These are phyloP conservation scores for Chaetomidium leptoderma DNA, from an alignment of 495 filamentous ascomycete species.

Conservation along the genomic window DNA sequence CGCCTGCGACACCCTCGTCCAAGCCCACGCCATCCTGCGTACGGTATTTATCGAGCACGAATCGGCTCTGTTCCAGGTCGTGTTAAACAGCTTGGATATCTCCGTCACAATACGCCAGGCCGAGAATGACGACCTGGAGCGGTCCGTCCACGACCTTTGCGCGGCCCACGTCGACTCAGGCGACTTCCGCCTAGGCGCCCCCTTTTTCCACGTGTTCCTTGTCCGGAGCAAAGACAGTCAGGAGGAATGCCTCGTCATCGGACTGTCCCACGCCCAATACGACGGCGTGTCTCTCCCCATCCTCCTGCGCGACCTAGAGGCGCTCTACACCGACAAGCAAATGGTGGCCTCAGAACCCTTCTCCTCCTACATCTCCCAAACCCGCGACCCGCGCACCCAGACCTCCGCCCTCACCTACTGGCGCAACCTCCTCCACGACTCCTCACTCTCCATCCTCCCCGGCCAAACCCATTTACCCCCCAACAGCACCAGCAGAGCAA, in stretches of 20 bases:
- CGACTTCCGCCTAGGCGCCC: slow-evolving; percentile 47
- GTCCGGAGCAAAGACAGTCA: slow-evolving; percentile 44
- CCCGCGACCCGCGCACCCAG: slow-evolving; percentile 24
- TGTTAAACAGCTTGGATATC: slow-evolving; percentile 49
- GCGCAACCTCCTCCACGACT: slow-evolving; percentile 50
- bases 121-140: slow-evolving; percentile 22
- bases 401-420: slow-evolving; percentile 51
- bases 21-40: slow-evolving; percentile 62
- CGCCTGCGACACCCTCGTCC: slow-evolving; percentile 43
- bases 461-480: slow-evolving; percentile 5
- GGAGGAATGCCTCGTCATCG: slow-evolving; percentile 58
- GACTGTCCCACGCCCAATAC: slow-evolving; percentile 71
- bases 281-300: slow-evolving; percentile 65
- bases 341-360: slow-evolving; percentile 50
- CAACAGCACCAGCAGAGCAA: slow-evolving; percentile 31
- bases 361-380: slow-evolving; percentile 54
- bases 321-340: slow-evolving; percentile 30
- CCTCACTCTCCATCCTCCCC: slow-evolving; percentile 47
- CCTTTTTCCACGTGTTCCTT: slow-evolving; percentile 59
- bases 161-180: slow-evolving; percentile 50
- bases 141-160: slow-evolving; percentile 45
- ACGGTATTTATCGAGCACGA: slow-evolving; percentile 56
- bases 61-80: slow-evolving; percentile 20
- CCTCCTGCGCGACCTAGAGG: slow-evolving; percentile 48
- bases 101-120: slow-evolving; percentile 47